A percentile compares a stretch with the other conserved stretches of the same genome.
These are phyloP conservation scores for Halophytophthora polymorphica DNA, from an alignment of 352 stramenopile species.

Conservation along the genomic window DNA sequence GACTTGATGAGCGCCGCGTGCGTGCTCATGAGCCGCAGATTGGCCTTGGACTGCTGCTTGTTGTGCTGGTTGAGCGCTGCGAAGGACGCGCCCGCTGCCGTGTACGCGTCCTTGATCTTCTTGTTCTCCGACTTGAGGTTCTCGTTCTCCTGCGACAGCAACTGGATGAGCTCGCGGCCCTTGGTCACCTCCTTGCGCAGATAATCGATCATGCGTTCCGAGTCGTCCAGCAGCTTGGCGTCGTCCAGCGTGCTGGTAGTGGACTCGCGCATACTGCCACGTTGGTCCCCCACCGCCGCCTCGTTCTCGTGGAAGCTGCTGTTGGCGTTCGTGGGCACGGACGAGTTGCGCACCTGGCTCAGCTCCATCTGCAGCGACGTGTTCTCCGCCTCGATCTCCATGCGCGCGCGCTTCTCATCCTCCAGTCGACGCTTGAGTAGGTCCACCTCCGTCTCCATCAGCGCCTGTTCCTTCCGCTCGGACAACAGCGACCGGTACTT, in stretches of 20 bases:
- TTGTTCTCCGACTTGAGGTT: constrained; percentile 86
- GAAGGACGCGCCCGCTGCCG: constrained; percentile 89
- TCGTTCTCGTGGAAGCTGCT: constrained; percentile 51
- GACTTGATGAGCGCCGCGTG: constrained; percentile 84
- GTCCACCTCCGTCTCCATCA: constrained; percentile 78
- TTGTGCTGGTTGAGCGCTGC: constrained; percentile 92
- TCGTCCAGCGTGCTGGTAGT: too few relatives aligned
- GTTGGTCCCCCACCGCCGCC: constrained; percentile 9
- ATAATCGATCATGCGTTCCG: constrained; percentile 84
- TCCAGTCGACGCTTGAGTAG: constrained; percentile 71
- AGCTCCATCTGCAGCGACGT: constrained; percentile 71
- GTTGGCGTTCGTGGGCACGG: constrained; percentile 14
- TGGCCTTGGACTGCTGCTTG: constrained; percentile 92
- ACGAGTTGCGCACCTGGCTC: constrained; percentile 54
- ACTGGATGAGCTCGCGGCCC: constrained; percentile 61
- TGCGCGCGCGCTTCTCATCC: constrained; percentile 68
- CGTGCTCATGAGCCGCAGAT: constrained; percentile 87
- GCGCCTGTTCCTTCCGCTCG: constrained; percentile 61
- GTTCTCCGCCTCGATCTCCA: constrained; percentile 74
- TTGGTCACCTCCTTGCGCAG: constrained; percentile 79
- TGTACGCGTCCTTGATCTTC: constrained; percentile 92
- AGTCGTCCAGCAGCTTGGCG: constrained; percentile 74
- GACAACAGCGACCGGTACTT: constrained; percentile 62
- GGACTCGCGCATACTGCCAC: constrained; percentile 30
- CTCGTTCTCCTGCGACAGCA: constrained; percentile 72